Evolutionary conservation across 2,329 filamentous ascomycete species (phyloP).

Genomic region (Fusarium goolgardi): DNA sequence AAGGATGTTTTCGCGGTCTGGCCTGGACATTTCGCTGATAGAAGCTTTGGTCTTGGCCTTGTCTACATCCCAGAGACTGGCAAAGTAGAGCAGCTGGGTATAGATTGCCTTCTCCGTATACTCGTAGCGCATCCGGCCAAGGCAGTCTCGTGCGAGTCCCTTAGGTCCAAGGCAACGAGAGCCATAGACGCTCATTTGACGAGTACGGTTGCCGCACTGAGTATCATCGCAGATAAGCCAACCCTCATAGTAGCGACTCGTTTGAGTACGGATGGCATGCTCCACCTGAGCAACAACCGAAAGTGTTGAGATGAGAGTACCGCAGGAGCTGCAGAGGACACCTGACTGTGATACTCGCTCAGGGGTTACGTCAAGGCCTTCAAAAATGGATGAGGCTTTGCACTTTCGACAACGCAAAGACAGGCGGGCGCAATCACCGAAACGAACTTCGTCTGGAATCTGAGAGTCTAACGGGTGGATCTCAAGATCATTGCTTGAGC

Average conservation of each 20-base stretch:
- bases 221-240: conserved; percentile 93
- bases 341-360: conserved; percentile 77
- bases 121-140: conserved; percentile 89
- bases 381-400: conserved; percentile 77
- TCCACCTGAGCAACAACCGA: conserved; percentile 89
- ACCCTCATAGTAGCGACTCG: conserved; percentile 88
- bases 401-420: conserved; percentile 84
- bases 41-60: conserved; percentile 71
- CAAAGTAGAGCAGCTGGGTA: conserved; percentile 92
- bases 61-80: conserved; percentile 88
- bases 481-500: conserved; percentile 70
- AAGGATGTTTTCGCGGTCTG: conserved; percentile 73
- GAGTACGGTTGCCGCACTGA: conserved; percentile 85
- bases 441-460: conserved; percentile 90
- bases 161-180: conserved; percentile 88
- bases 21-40: conserved; percentile 59
- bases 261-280: conserved; percentile 80
- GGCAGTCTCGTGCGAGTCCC: conserved; percentile 84
- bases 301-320: conserved; percentile 72
- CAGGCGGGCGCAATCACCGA: conserved; percentile 82
- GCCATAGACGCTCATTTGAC: conserved; percentile 94
- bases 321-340: conserved; percentile 78
- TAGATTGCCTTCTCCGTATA: conserved; percentile 90
- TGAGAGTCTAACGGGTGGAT: conserved; percentile 95
- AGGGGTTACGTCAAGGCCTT: conserved; percentile 73